These are phyloP conservation scores for Aspergillus glaucus DNA, from an alignment of 2,329 filamentous ascomycete species.

Conservation along the genomic window DNA sequence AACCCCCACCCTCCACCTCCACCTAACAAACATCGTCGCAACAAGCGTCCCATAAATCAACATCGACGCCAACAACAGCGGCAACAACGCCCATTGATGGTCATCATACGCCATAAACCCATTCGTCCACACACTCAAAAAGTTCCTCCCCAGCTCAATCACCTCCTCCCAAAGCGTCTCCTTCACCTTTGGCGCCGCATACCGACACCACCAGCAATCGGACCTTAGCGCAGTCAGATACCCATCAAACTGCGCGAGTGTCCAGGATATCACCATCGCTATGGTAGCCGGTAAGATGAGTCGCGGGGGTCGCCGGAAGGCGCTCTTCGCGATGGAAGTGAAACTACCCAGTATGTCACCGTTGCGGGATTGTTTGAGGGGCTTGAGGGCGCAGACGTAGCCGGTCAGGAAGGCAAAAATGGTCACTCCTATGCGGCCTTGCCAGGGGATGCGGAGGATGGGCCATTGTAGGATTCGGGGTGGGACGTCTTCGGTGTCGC, in stretches of 20 bases:
- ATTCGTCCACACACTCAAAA: slow-evolving; percentile 46
- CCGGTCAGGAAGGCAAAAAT: slow-evolving; percentile 53
- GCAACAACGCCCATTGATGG: slow-evolving; percentile 51
- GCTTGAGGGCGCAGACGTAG: slow-evolving; percentile 52
- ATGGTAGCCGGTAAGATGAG: slow-evolving; percentile 49
- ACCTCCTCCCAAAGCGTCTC: slow-evolving; percentile 43
- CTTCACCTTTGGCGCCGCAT: slow-evolving; percentile 42
- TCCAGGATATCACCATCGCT: slow-evolving; percentile 47
- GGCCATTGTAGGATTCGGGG: slow-evolving; percentile 47
- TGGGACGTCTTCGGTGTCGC: slow-evolving; percentile 36
- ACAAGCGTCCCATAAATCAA: slow-evolving; percentile 45
- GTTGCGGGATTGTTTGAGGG: slow-evolving; percentile 45
- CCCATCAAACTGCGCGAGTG: slow-evolving; percentile 43
- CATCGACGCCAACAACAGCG: slow-evolving; percentile 46
- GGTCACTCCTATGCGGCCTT: slow-evolving; percentile 50
- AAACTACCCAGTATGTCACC: slow-evolving; percentile 42
- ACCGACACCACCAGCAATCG: slow-evolving; percentile 48
- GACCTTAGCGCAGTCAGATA: slow-evolving; percentile 44
- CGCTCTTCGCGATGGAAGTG: slow-evolving; percentile 46
- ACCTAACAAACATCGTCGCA: slow-evolving; percentile 41
- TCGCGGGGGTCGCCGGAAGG: slow-evolving; percentile 48
- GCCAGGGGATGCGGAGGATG: slow-evolving; percentile 50
- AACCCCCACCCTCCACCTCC: slow-evolving; percentile 42
- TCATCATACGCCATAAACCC: slow-evolving; percentile 49
- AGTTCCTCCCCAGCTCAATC: slow-evolving; percentile 39